A percentile compares a stretch with the other conserved stretches of the same genome.
Conservation (phyloP, 441 rosid species). For the Raphanus hybrid region DNA sequence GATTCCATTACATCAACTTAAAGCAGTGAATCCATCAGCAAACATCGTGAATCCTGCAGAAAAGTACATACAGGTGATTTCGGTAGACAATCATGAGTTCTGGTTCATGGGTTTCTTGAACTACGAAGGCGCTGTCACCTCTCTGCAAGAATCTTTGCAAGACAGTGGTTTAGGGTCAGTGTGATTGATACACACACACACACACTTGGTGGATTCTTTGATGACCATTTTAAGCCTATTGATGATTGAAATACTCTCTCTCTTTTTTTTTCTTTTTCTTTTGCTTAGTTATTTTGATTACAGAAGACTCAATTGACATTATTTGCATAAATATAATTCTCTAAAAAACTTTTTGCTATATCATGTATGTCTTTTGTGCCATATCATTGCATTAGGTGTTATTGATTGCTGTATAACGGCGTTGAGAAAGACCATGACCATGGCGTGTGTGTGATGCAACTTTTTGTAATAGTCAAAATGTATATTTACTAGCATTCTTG, state of each 20-base stretch:
- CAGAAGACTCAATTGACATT: conserved; percentile 19
- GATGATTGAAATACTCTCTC: conserved; percentile 3
- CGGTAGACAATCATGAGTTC: conserved; percentile 82
- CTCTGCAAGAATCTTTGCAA: conserved; percentile 61
- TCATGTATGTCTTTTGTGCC: background rate
- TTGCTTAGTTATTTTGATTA: conserved; percentile 24
- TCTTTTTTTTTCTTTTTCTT: conserved; percentile 2
- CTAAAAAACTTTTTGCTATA: background rate
- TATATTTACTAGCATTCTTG: conserved; percentile 26
- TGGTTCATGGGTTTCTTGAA: conserved; percentile 94
- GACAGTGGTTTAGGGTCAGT: conserved; percentile 47
- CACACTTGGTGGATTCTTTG: conserved; percentile 12
- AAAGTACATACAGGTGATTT: conserved; percentile 80
- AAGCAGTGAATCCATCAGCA: conserved; percentile 78
- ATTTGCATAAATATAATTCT: conserved; percentile 15
- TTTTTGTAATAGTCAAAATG: conserved; percentile 3
- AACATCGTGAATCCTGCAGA: conserved; percentile 73
- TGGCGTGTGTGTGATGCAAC: conserved; percentile 2
- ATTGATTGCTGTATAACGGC: background rate
- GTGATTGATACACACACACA: conserved; percentile 39
- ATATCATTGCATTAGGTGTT: background rate
- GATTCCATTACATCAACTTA: conserved; percentile 83
- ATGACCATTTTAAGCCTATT: conserved; percentile 6
- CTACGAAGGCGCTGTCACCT: conserved; percentile 62
- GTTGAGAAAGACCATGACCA: background rate